A percentile compares a stretch with the other conserved stretches of the same genome.
Evolutionary conservation across 2,329 filamentous ascomycete genomes (phyloP).

Genomic region (Grosmannia huntii): DNA sequence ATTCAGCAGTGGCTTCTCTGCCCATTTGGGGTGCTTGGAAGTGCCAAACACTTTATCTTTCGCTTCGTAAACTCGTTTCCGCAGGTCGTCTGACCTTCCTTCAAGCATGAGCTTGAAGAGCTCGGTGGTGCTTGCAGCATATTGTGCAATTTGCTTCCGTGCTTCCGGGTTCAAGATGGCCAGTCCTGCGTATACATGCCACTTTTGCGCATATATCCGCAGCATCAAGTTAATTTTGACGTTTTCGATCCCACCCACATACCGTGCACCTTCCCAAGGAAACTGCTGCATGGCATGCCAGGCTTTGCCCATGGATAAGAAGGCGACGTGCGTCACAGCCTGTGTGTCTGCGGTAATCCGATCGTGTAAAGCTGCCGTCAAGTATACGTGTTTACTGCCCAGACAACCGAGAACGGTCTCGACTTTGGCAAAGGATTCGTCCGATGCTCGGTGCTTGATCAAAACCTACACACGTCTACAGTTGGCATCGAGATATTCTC

Average conservation of each 20-base stretch:
- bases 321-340: constrained; percentile 93
- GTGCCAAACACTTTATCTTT: constrained; percentile 61
- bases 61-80: constrained; percentile 51
- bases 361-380: constrained; percentile 80
- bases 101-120: constrained; percentile 95
- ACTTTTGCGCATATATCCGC: constrained; percentile 96
- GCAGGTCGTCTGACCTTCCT: constrained; percentile 64
- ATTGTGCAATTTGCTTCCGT: constrained; percentile 84
- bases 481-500: not conserved
- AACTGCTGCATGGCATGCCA: constrained; percentile 95
- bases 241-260: constrained; percentile 95
- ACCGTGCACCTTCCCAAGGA: constrained; percentile 92
- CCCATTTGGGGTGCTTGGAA: constrained; percentile 51
- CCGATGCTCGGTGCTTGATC: constrained; percentile 81
- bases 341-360: constrained; percentile 97
- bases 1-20: constrained; percentile 56
- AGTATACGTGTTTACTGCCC: constrained; percentile 72
- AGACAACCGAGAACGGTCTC: constrained; percentile 73
- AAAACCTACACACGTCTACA: constrained; percentile 39
- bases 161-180: constrained; percentile 94
- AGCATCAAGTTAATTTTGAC: constrained; percentile 98
- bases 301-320: constrained; percentile 93
- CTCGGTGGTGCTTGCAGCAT: constrained; percentile 82
- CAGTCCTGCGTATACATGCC: constrained; percentile 97
- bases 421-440: constrained; percentile 64